Evolutionary conservation across 108 stramenopile genomes (phyloP).

Genomic region (Cyclostephanos tholiformis): DNA sequence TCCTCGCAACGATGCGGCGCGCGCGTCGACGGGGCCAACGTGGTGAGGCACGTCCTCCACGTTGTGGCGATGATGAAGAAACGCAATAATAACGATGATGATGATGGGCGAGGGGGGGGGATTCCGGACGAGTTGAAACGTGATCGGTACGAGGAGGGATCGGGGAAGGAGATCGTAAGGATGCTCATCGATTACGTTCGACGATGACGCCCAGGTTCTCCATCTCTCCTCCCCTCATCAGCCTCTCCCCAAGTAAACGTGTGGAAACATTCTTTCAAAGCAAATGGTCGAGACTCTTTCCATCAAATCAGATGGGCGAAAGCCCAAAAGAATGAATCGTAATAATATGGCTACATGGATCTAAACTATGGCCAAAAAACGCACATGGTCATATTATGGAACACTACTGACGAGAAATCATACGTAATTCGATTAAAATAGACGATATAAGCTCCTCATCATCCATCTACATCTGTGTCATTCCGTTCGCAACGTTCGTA

Average conservation of each 20-base stretch:
- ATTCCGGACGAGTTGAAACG: slow-evolving; percentile 28
- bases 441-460: no score
- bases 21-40: slow-evolving; percentile 41
- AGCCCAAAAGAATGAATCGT: no score
- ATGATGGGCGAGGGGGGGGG: not conserved
- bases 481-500: not conserved
- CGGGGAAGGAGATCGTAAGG: slow-evolving; percentile 15
- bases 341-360: no score
- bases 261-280: no score
- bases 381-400: no score
- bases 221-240: no score
- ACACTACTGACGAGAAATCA: no score
- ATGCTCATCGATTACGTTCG: not conserved
- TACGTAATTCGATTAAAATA: no score
- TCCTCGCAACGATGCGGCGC: slow-evolving; percentile 64
- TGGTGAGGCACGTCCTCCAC: slow-evolving; percentile 49
- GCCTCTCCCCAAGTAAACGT: no score
- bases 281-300: no score
- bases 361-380: no score
- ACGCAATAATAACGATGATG: not conserved
- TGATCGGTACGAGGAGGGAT: slow-evolving; percentile 21
- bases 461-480: slow-evolving; percentile 14
- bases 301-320: no score
- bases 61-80: not conserved
- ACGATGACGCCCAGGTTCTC: not conserved